Conservation (phyloP, 116 monocot species). For the Posidonia oceanica region DNA sequence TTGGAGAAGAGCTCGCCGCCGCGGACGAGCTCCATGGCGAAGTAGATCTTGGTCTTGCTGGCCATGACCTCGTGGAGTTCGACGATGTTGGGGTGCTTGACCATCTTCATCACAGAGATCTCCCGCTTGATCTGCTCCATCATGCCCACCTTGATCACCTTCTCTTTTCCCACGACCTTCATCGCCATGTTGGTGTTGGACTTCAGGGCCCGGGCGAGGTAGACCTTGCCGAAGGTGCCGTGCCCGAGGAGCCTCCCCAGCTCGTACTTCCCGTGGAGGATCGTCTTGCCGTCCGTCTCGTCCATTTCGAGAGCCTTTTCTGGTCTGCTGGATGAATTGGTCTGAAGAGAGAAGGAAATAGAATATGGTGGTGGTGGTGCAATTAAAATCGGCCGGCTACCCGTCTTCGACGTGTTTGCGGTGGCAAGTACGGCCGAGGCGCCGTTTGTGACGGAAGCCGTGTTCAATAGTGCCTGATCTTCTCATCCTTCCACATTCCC, state of each 20-base stretch:
- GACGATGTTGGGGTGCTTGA: constrained; percentile 56
- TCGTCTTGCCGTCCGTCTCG: constrained; percentile 5
- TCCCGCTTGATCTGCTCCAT: constrained; percentile 39
- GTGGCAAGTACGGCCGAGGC: constrained; percentile 50
- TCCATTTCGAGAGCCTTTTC: background rate
- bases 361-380: background rate
- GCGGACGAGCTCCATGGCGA: constrained; percentile 56
- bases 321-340: too few relatives aligned
- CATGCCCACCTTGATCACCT: constrained; percentile 17
- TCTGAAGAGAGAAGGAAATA: background rate
- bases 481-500: constrained; percentile 16
- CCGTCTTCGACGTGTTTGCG: constrained; percentile 86
- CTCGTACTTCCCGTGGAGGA: constrained; percentile 57
- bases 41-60: constrained; percentile 32
- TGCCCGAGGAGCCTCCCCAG: constrained; percentile 55
- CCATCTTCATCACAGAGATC: constrained; percentile 48
- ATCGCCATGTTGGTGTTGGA: constrained; percentile 33
- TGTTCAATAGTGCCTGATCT: constrained; percentile 25
- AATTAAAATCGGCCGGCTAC: constrained; percentile 10
- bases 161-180: constrained; percentile 45
- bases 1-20: constrained; percentile 47
- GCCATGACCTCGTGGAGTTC: constrained; percentile 65
- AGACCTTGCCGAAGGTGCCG: constrained; percentile 63
- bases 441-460: constrained; percentile 30
- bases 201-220: constrained; percentile 31